phyloP scores from a whole-genome alignment of 2,329 filamentous ascomycete species.

The Penicillium paneum region DNA sequence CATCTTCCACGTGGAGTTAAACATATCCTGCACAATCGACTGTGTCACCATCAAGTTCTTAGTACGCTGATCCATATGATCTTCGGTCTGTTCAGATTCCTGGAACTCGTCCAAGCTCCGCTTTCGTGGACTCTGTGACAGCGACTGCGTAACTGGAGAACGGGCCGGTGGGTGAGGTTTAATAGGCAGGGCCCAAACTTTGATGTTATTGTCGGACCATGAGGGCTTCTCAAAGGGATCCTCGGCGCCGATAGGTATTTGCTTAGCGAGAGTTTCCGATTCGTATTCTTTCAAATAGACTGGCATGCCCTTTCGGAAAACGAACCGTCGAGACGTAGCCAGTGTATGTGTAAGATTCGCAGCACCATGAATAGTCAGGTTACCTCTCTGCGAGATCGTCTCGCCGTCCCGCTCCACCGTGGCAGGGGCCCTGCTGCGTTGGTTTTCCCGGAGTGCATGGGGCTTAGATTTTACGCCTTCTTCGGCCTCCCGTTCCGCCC shows the following conservation, averaged over 20 bases:
- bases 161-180: constrained; percentile 13
- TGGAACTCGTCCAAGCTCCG: constrained; percentile 51
- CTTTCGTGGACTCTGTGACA: constrained; percentile 41
- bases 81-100: constrained; percentile 17
- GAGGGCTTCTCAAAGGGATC: constrained; percentile 54
- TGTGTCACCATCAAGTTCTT: constrained; percentile 54
- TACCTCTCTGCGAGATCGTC: constrained; percentile 27
- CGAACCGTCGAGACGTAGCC: constrained; percentile 78
- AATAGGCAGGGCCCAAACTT: constrained; percentile 78
- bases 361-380: constrained; percentile 70
- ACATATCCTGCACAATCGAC: constrained; percentile 70
- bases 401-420: constrained; percentile 24
- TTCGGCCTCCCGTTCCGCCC: background rate
- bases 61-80: constrained; percentile 22
- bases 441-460: constrained; percentile 19
- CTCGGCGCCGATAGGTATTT: constrained; percentile 16
- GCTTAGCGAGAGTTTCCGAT: constrained; percentile 26
- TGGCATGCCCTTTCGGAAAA: constrained; percentile 79
- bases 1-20: constrained; percentile 70
- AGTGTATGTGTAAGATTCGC: constrained; percentile 76
- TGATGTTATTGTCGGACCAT: constrained; percentile 72
- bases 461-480: constrained; percentile 7
- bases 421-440: constrained; percentile 24
- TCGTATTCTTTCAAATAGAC: constrained; percentile 68
- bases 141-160: constrained; percentile 24